Base-by-base conservation (phyloP, 2,329 filamentous ascomycete species). In the Aspergillus pseudoterreus region DNA sequence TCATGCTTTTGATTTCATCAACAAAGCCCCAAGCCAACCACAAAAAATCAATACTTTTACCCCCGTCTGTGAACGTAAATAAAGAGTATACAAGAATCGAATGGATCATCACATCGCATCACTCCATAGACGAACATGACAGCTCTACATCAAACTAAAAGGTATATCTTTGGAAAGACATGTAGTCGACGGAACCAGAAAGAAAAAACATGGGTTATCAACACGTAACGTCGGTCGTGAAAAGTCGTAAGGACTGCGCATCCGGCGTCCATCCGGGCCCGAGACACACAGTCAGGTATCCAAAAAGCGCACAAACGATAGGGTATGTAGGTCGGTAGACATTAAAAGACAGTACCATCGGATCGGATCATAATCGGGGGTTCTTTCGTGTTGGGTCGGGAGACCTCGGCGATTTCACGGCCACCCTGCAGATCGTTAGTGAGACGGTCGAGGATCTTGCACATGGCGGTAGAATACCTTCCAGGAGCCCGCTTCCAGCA, bases 401-500 rank as follows among this genome's bases (percentile, higher is more conserved):
- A 92, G 58, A 96, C 90, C 75, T 96, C 92, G 57, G 94, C 94
- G 68, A 97, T 88, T 75, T 97, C 94, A 66, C 94, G 86, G 53
- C 94, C 94, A 63, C 92, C 92, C 92, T 84, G 57, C 45, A 56
- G 82, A 52, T 49, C 47, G 56, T 67, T 65, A 64, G 66, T 36
- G 32, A 47, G 32, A 19, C 19, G 36, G 58, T 52, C 51, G 49
- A 51, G 15, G 21, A 6, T 14, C n/a, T 21, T 9, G 4, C 19
- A 19, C 21, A 19, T 12, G 33, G 2, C n/a, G 27, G 19, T 24
- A 27, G n/a, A 9, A 30, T 71, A 94, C 92, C 88, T 97, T 97
- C 92, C 94, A 99, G 67, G 90, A 95, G 47, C 94, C 94, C 12
- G 92, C 94, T 72, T 97, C 94, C 15, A 99, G 79, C 76, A 99